Base-by-base conservation (phyloP, 768 basidiomycete species). In the Lenzites betulinus region DNA sequence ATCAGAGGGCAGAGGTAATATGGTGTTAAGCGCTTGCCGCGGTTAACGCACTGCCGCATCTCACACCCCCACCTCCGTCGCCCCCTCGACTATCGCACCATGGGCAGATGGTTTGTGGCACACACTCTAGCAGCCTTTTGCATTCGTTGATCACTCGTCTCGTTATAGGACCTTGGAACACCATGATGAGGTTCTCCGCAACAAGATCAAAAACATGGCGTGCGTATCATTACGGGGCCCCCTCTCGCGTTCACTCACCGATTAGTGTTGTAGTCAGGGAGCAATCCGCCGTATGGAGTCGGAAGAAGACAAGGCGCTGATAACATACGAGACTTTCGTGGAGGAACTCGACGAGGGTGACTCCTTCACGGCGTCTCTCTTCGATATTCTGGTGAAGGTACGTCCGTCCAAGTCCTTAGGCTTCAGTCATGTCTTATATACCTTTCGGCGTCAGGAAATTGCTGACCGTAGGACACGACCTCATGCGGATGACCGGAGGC, bases 381-480 rank as follows among this genome's bases (percentile, higher is more conserved):
- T 92, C 59, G 90, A 92, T 60, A 81, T 89, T 49, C 78, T 93
- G 46, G 91, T 92, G 68, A 89, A 88, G 76, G 91, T 92, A 67
- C 71, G 48, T 49, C 16, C 47, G 42, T 28, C 0, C 25, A 9
- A 23, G 1, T n/a, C 3, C 20, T 4, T 13, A 35, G 7, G 28
- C 1, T 15, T 36, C 38, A 11, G 13, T 11, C 18, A 25, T 38
- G 38, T 49, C 47, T 63, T 30, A 58, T 30, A 15, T 50, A 9
- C 22, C 12, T 46, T 49, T n/a, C n/a, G n/a, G n/a, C 28, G 20
- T 11, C 63, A 93, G 91, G 91, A 93, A 80, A 69, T 92, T 41
- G 88, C 90, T 8, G 90, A 92, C 64, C 83, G 91, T 56, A 82
- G 82, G 35, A 79, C 76, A 38, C 83, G 90, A 23, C 76, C 79